Percentiles rank a stretch among this genome's conserved stretches.
Evolutionary conservation across 2,329 filamentous ascomycete species (phyloP).

Genomic region (Pseudogymnoascus sp.): DNA sequence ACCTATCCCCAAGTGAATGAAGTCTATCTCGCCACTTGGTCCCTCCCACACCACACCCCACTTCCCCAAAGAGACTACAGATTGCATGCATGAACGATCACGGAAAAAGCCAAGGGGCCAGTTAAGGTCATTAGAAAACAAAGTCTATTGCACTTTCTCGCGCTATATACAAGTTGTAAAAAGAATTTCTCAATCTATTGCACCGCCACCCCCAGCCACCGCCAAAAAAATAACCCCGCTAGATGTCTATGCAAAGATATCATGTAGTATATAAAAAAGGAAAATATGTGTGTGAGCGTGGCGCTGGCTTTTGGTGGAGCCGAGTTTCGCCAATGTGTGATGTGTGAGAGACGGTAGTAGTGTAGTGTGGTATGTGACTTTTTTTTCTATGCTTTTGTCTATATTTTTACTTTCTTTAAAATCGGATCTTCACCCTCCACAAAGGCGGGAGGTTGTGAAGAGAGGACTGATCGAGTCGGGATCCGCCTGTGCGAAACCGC

Average conservation of each 20-base stretch:
- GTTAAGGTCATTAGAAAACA: not conserved
- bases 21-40: too few species aligned
- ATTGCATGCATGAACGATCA: not conserved
- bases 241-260: slow-evolving; percentile 2
- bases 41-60: not conserved
- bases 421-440: not conserved
- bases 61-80: too few species aligned
- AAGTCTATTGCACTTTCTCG: not conserved
- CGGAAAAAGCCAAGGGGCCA: not conserved
- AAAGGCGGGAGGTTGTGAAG: too few species aligned
- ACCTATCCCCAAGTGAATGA: not conserved
- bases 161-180: not conserved
- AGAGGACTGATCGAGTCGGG: too few species aligned
- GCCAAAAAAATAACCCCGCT: not conserved
- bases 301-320: not conserved
- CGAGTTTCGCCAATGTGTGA: not conserved
- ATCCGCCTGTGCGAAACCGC: too few species aligned
- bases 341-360: not conserved
- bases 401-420: slow-evolving; percentile 2
- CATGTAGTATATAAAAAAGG: not conserved
- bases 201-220: not conserved
- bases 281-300: not conserved
- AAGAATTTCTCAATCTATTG: not conserved
- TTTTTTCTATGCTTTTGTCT: slow-evolving; percentile 4
- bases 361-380: not conserved